A percentile compares a stretch with the other conserved stretches of the same genome.
Evolutionary conservation across 306 rosid species (phyloP).

Genomic region (Corylus heterophylla): DNA sequence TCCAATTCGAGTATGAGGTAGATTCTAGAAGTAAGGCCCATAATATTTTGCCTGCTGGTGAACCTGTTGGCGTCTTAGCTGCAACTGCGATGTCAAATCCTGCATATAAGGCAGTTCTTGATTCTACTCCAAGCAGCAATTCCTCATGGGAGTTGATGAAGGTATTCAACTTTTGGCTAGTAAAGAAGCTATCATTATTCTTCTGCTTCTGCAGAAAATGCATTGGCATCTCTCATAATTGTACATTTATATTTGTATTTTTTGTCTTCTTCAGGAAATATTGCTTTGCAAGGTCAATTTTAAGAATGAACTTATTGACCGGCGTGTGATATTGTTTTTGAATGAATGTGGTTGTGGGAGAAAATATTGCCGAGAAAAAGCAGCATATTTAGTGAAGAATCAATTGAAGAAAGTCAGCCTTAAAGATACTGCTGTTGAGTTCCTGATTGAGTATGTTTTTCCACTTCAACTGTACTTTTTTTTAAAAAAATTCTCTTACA

Average conservation of each 20-base stretch:
- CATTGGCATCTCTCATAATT: not conserved
- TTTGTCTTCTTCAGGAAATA: constrained; percentile 64
- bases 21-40: constrained; percentile 41
- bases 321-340: constrained; percentile 74
- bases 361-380: constrained; percentile 69
- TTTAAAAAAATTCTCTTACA: not conserved
- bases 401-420: constrained; percentile 80
- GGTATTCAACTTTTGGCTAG: constrained; percentile 43
- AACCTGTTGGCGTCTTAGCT: constrained; percentile 97
- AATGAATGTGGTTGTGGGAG: constrained; percentile 80
- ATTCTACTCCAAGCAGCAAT: constrained; percentile 85
- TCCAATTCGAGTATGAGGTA: constrained; percentile 78
- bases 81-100: constrained; percentile 98
- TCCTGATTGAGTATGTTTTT: constrained; percentile 76
- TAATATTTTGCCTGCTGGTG: constrained; percentile 80
- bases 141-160: constrained; percentile 99
- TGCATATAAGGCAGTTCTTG: constrained; percentile 96
- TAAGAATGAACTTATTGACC: constrained; percentile 72
- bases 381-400: constrained; percentile 77
- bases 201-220: not conserved
- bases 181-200: not conserved
- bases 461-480: constrained; percentile 6
- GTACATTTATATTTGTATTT: not conserved
- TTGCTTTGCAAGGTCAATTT: constrained; percentile 78
- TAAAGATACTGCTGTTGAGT: constrained; percentile 74